These are phyloP conservation scores for Hypoxylon fragiforme DNA, from an alignment of 495 filamentous ascomycete species.

Conservation along the genomic window DNA sequence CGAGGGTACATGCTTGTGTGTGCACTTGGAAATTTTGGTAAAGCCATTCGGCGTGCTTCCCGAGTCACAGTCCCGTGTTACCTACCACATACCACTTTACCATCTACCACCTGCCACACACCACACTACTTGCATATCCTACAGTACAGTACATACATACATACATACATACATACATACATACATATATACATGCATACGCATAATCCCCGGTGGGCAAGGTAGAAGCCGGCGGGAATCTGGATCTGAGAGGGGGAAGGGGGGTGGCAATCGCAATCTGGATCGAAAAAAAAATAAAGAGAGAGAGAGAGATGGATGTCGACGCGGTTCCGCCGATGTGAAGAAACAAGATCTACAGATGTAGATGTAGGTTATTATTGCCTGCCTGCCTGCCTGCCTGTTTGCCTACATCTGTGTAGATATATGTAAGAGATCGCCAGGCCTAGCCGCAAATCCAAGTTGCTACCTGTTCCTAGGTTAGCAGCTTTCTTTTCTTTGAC, in stretches of 20 bases:
- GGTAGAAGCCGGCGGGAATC: not conserved
- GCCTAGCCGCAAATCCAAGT: not conserved
- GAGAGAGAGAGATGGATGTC: no score
- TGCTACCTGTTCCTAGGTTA: no score
- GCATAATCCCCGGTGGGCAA: no score
- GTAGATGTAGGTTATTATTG: conserved; percentile 13
- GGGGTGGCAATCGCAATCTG: not conserved
- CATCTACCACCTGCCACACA: no score
- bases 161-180: no score
- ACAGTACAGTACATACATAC: no score
- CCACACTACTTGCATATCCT: no score
- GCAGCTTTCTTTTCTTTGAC: no score
- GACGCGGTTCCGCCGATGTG: conserved; percentile 4
- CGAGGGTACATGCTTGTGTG: not conserved
- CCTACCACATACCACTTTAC: not conserved
- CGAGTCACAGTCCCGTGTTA: conserved; percentile 13
- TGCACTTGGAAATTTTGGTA: not conserved
- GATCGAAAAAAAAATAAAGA: no score
- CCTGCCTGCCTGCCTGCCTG: not conserved
- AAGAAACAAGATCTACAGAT: no score
- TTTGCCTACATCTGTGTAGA: no score
- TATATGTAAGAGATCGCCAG: conserved; percentile 3
- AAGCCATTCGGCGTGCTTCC: conserved; percentile 11
- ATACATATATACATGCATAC: no score
- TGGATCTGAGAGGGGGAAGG: not conserved